Conservation (phyloP, 768 basidiomycete species). For the Mycena latifolia region DNA sequence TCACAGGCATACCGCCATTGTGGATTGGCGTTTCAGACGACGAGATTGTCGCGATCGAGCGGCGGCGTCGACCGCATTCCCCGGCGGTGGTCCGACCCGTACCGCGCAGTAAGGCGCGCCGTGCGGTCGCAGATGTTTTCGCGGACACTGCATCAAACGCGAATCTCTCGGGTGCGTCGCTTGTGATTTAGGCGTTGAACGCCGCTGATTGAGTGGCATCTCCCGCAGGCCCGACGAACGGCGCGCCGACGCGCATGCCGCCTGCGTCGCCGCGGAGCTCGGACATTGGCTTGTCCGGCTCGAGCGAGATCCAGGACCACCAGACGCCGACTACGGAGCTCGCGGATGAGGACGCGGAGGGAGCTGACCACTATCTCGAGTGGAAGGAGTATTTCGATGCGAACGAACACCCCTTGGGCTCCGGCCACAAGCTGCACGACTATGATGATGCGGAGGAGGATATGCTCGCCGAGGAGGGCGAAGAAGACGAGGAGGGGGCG, state of each 20-base stretch:
- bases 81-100: conserved; percentile 24
- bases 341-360: conserved; percentile 22
- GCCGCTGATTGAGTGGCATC: too few species aligned
- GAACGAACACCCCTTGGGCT: conserved; percentile 18
- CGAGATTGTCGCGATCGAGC: conserved; percentile 72
- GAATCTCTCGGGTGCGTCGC: not conserved
- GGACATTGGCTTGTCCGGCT: conserved; percentile 60
- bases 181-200: too few species aligned
- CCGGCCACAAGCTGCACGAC: not conserved
- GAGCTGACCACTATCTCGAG: conserved; percentile 30
- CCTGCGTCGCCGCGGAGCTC: conserved; percentile 64
- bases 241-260: conserved; percentile 16
- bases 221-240: not conserved
- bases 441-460: conserved; percentile 27
- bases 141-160: conserved; percentile 32
- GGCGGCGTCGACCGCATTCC: conserved; percentile 39
- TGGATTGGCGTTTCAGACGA: conserved; percentile 82
- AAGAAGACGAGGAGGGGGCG: conserved; percentile 39
- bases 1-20: conserved; percentile 77
- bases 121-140: conserved; percentile 65
- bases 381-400: conserved; percentile 31
- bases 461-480: conserved; percentile 40
- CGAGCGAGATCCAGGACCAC: conserved; percentile 48
- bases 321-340: conserved; percentile 54
- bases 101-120: conserved; percentile 48